Evolutionary conservation across 1,139 yeast species (phyloP).

Genomic region (Suhomyces guaymorum): DNA sequence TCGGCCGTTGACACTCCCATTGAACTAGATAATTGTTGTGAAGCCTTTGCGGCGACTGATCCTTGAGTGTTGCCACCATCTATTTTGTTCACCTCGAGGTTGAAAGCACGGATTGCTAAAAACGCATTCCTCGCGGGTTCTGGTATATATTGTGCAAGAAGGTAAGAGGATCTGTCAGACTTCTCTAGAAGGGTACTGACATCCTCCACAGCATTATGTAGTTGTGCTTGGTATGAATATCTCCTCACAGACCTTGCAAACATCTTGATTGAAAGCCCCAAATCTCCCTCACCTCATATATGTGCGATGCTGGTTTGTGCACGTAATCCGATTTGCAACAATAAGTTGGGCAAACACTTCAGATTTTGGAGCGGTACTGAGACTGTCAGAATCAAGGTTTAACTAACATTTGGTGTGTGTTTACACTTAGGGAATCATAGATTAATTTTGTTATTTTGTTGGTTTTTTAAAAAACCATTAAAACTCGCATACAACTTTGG

Average conservation of each 20-base stretch:
- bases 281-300: too few species aligned
- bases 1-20: conserved; percentile 51
- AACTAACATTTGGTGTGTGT: too few species aligned
- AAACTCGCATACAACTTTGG: too few species aligned
- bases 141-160: conserved; percentile 72
- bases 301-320: background rate
- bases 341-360: too few species aligned
- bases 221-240: conserved; percentile 20
- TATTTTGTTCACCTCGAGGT: conserved; percentile 65
- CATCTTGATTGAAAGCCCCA: too few species aligned
- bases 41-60: conserved; percentile 35
- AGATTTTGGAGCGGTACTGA: conserved; percentile 1
- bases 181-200: conserved; percentile 41
- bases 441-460: too few species aligned
- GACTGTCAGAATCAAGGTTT: too few species aligned
- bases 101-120: conserved; percentile 69
- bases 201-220: conserved; percentile 45
- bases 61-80: conserved; percentile 43
- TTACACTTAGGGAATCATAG: too few species aligned
- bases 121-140: conserved; percentile 63
- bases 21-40: conserved; percentile 30
- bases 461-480: too few species aligned
- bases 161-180: conserved; percentile 64
- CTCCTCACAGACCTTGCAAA: conserved; percentile 6
- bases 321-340: too few species aligned